Base-by-base conservation (phyloP, 345 rosid genomes). In the Gossypium thurberi region DNA sequence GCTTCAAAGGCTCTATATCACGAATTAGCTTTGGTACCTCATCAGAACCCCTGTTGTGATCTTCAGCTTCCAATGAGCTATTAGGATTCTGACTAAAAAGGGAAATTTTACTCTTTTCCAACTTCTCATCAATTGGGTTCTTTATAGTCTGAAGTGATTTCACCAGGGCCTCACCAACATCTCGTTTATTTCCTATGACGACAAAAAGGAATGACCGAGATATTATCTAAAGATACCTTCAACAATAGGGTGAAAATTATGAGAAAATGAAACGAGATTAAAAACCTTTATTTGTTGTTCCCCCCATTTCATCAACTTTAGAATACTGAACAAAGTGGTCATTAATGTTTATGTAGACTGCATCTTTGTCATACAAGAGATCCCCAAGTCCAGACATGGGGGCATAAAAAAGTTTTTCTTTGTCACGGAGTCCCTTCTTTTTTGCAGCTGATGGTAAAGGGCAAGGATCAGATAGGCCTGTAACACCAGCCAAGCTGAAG, bases 371-470 rank as follows among this genome's bases (percentile, higher is more conserved):
- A 81, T 92, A 95, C 58, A 92, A 73, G 70, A 95, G 90, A 76
- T 95, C 99, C 65, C 99, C 99, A 76, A 92, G 84, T 63, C 99
- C 97, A 44, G 98, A 90, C 99, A 95, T 92, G 37, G 99, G 99
- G 63, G 96, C 99, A 88, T 95, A 88, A 82, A 91, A 89, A 62
- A 91, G 85, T 76, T 88, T 92, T 76, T 95, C 99, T 82, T 82
- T 95, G 85, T 92, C 98, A 26, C 91, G 89, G 76, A 95, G 82
- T 23, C 94, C 92, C 80, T 89, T 95, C 81, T 88, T 89, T 79
- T 95, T 92, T 72, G 86, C 88, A 76, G 91, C 88, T 74, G 99
- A 92, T 67, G 99, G 98, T 76, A 95, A 84, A 63, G 98, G 98
- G 75, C 99, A 95, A 71, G 98, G 99, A 85, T 95, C 99, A 74